Evolutionary conservation across 352 stramenopile species (phyloP).

Genomic region (Globisporangium paddicum): DNA sequence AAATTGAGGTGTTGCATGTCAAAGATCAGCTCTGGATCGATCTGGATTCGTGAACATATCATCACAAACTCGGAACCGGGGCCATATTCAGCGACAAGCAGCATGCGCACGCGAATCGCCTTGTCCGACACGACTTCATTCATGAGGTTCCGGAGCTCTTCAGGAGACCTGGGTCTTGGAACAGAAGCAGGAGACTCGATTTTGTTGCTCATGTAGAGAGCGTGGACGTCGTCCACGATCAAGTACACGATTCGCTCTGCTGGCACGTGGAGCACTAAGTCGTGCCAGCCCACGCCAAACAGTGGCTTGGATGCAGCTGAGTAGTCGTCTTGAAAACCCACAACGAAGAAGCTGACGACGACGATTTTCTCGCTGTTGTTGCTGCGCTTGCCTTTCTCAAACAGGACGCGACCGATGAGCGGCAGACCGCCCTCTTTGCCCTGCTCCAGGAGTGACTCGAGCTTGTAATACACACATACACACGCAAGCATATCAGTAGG

Average conservation of each 20-base stretch:
- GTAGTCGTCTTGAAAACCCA: not conserved
- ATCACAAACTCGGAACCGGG: not conserved
- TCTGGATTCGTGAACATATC: not conserved
- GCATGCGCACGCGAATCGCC: not conserved
- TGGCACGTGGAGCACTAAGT: not conserved
- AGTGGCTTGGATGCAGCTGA: not conserved
- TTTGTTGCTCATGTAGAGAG: not conserved
- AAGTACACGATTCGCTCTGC: not conserved
- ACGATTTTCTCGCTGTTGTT: not conserved
- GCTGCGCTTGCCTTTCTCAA: not conserved
- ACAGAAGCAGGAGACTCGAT: not conserved
- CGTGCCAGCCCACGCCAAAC: not conserved
- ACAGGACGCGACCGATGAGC: not conserved
- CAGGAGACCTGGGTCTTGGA: not conserved
- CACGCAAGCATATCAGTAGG: too few relatives aligned
- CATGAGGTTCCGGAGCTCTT: not conserved
- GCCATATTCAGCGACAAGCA: not conserved
- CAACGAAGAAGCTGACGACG: not conserved
- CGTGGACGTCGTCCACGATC: not conserved
- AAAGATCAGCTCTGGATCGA: not conserved
- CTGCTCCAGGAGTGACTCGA: slow-evolving; percentile 88
- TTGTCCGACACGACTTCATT: not conserved
- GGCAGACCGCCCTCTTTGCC: slow-evolving; percentile 59
- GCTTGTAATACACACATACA: slow-evolving; percentile 47
- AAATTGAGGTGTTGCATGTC: not conserved